Base-by-base conservation (phyloP, 768 basidiomycete genomes). In the Tylopilus subfusipes region DNA sequence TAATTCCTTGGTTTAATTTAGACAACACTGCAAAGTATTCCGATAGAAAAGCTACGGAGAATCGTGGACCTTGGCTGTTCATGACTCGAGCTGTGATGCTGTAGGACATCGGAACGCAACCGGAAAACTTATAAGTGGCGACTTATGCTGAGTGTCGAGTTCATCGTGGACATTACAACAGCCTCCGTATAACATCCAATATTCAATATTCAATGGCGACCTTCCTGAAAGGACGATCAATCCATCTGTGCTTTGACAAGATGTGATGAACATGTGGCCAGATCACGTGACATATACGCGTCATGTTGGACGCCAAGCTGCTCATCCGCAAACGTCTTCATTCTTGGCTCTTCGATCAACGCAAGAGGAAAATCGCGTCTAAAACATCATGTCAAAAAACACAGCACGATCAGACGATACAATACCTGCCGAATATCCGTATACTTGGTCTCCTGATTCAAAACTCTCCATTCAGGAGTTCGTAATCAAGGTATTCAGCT, bases 391-490 rank as follows among this genome's bases (percentile, higher is more conserved):
- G 62, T 44, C 62, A 11, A 45, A 49, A 14, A 39, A n/a, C 14
- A 18, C 48, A 6, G 33, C 33, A 25, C 48, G 24, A 14, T 56
- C 54, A 34, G 80, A 84, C 39, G 81, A 84, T 59, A 19, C 42
- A 16, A 39, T 77, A 7, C 75, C 77, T 24, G 11, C 59, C 5
- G 60, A 53, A 12, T 81, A 85, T 63, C 72, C 69, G 24, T 88
- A 87, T 63, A 60, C 69, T 2, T 88, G 85, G 85, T 68, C 70
- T 4, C 61, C 75, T 5, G 62, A 71, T 1, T 76, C 77, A 3
- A 66, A 73, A 24, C 18, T 75, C 27, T 59, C 78, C 12, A 67
- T 87, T 18, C 60, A 79, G 21, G 78, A 81, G 14, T 88, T 84
- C 60, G 63, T 85, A 49, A 66, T 65, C 34, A 85, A 87, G 71